Base-by-base conservation (phyloP, 805 yeast genomes). In the Kodamaea fukazawae region DNA sequence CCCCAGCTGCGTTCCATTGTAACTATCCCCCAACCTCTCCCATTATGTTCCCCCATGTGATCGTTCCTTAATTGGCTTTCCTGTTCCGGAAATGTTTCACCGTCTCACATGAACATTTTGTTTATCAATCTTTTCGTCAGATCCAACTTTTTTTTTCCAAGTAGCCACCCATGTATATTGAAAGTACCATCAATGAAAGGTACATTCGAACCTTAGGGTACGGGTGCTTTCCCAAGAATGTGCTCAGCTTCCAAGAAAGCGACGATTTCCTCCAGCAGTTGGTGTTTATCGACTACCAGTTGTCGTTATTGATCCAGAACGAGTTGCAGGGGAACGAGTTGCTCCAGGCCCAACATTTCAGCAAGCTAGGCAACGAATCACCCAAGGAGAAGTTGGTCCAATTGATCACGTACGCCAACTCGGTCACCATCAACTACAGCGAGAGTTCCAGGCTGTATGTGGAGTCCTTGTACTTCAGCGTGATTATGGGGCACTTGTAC, bases 201-300 rank as follows among this genome's bases (percentile, higher is more conserved):
- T 50, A 51, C 36, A 27, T 58, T 34, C 48, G 44, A 31, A 57
- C 64, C 4, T 54, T 69, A 39, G 53, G 52, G 33, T 45, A 65
- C 29, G 71, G 73, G 15, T 52, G 65, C 34, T 69, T 67, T 35
- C 75, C 75, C 8, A 48, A 43, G 38, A 46, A 59, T 23, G 67
- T 67, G 26, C 44, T 54, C 27, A 53, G 48, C n/a, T 63, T 55
- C 41, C 62, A 63, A 44, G 63, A 64, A 14, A 57, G 66, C 7
- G 60, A 56, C 28, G 59, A 56, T 29, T 58, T 55, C 32, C 54
- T 69, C 43, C 57, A 59, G 37, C 71, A 60, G 40, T 46, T 65
- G 17, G 48, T 61, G 6, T 67, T 58, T 36, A 48, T 66, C 26
- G 75, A 69, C 44, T 61, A 63, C 49, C 66, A 66, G 47, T 52